Conservation (phyloP, 2,329 filamentous ascomycete genomes). For the Ascochyta pisi region DNA sequence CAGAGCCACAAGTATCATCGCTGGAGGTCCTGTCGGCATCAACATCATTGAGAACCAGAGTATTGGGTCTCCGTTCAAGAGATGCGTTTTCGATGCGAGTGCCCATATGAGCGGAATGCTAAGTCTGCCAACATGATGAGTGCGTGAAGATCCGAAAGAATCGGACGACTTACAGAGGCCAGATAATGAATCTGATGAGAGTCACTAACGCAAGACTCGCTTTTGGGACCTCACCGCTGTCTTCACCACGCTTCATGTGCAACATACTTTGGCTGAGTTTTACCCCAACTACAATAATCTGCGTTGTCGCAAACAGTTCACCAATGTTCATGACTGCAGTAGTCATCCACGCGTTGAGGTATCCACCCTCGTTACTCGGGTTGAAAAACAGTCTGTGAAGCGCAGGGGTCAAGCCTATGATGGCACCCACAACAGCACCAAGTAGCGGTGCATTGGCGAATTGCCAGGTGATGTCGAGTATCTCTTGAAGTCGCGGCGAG, state of each 20-base stretch:
- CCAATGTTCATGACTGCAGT: constrained; percentile 25
- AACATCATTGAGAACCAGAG: constrained; percentile 71
- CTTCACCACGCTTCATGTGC: background rate
- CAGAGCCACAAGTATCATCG: constrained; percentile 60
- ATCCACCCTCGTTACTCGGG: constrained; percentile 61
- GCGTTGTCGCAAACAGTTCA: background rate
- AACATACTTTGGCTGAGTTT: background rate
- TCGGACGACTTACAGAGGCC: background rate
- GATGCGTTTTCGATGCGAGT: background rate
- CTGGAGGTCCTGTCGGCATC: constrained; percentile 63
- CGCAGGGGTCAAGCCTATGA: constrained; percentile 43
- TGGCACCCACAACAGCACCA: too few species aligned
- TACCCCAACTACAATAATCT: background rate
- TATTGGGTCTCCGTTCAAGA: constrained; percentile 50
- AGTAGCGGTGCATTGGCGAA: too few species aligned
- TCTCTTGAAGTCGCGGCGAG: too few species aligned
- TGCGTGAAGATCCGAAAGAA: too few species aligned
- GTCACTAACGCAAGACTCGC: background rate
- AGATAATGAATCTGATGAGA: background rate
- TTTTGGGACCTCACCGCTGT: background rate
- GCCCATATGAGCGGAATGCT: background rate
- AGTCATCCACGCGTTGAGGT: constrained; percentile 69
- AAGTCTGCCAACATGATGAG: background rate
- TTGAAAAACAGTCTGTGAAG: constrained; percentile 67
- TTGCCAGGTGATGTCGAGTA: too few species aligned